A percentile compares a stretch with the other conserved stretches of the same genome.
Conservation (phyloP, 1,139 yeast genomes). For the Petasospora fabianii region DNA sequence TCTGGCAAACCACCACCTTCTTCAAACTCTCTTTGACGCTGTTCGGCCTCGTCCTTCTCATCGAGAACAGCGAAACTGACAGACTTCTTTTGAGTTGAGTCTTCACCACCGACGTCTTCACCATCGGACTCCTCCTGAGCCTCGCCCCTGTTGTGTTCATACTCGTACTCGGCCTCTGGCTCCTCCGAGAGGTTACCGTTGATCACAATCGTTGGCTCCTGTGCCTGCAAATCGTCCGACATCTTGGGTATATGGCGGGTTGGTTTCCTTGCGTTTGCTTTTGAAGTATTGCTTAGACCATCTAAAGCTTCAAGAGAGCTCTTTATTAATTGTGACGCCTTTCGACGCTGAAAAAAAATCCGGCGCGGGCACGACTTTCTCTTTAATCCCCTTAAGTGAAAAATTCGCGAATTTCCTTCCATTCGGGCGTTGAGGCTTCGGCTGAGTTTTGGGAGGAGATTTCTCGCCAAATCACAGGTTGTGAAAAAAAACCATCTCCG, state of each 20-base stretch:
- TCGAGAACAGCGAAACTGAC: slow-evolving; percentile 83
- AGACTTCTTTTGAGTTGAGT: slow-evolving; percentile 47
- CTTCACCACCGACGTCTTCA: slow-evolving; percentile 31
- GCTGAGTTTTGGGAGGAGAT: too few species aligned
- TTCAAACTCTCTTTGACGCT: slow-evolving; percentile 81
- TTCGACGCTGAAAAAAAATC: slow-evolving; percentile 3
- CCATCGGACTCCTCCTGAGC: slow-evolving; percentile 32
- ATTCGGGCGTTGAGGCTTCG: too few species aligned
- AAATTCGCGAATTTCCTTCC: too few species aligned
- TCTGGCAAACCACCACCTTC: slow-evolving; percentile 99
- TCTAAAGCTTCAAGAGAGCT: too few species aligned
- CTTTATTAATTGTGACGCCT: too few species aligned
- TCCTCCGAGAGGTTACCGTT: slow-evolving; percentile 63
- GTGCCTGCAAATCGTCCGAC: slow-evolving; percentile 65
- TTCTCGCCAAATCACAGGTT: slow-evolving; percentile 1
- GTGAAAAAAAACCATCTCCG: neutral
- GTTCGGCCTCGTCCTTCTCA: slow-evolving; percentile 61
- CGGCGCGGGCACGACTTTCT: slow-evolving; percentile 1
- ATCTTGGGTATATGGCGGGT: too few species aligned
- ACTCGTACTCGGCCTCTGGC: slow-evolving; percentile 36
- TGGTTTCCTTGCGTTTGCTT: too few species aligned
- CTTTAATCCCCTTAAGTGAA: too few species aligned
- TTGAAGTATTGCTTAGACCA: too few species aligned
- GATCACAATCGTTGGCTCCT: slow-evolving; percentile 79
- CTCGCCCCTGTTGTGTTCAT: slow-evolving; percentile 34